A percentile compares a stretch with the other conserved stretches of the same genome.
Evolutionary conservation across 2,329 filamentous ascomycete species (phyloP).

Genomic region (Arthroderma sp.): DNA sequence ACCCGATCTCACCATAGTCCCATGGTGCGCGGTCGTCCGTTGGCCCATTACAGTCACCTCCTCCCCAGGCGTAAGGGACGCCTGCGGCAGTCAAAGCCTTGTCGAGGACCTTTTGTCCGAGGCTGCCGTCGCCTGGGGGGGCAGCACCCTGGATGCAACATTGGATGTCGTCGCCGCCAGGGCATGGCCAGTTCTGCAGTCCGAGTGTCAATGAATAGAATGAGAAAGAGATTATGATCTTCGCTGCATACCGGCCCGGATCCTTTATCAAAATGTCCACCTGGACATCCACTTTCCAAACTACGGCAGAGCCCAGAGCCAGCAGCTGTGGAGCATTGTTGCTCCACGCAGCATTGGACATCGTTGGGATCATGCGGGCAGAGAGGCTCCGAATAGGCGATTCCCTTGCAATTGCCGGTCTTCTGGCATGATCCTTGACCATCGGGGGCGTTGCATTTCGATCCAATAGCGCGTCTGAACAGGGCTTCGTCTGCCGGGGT

Average conservation of each 20-base stretch:
- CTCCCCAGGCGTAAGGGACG: conserved; percentile 24
- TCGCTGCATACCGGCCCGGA: neutral
- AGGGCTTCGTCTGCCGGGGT: neutral
- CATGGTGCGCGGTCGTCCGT: conserved; percentile 18
- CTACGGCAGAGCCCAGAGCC: neutral
- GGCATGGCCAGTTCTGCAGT: neutral
- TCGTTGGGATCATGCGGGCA: neutral
- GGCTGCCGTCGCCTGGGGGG: neutral
- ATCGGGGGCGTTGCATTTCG: neutral
- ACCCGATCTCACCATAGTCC: conserved; percentile 19
- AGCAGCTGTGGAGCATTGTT: neutral
- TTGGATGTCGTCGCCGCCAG: neutral
- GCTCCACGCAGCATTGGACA: conserved; percentile 1
- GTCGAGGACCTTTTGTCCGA: conserved; percentile 25
- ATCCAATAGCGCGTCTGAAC: neutral
- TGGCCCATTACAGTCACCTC: conserved; percentile 20
- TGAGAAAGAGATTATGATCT: neutral
- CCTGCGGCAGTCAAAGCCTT: conserved; percentile 40
- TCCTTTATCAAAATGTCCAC: neutral
- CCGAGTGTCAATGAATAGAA: neutral
- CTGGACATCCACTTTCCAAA: neutral
- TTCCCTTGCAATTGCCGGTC: neutral
- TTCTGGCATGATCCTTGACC: neutral
- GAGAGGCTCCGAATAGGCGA: neutral
- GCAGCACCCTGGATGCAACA: neutral